Percentiles rank a stretch among this genome's conserved stretches.
Evolutionary conservation across 1,284 basidiomycete species (phyloP).

Genomic region (Cystobasidiaceae sp.): DNA sequence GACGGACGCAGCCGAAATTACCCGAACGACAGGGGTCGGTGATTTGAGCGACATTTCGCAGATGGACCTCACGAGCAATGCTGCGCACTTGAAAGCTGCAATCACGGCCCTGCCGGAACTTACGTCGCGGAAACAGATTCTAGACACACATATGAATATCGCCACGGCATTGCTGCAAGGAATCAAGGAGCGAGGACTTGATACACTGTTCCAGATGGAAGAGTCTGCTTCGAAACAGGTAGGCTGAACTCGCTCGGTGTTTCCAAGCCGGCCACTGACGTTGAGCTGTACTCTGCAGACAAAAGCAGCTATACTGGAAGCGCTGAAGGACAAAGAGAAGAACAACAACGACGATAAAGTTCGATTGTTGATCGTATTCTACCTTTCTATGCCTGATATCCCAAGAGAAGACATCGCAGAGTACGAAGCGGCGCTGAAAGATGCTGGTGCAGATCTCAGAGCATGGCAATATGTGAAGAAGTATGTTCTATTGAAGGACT

Average conservation of each 20-base stretch:
- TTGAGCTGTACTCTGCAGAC: conserved; percentile 51
- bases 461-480: conserved; percentile 91
- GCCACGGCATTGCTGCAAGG: conserved; percentile 92
- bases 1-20: conserved; percentile 93
- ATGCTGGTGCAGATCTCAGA: conserved; percentile 69
- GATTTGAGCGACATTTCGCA: conserved; percentile 93
- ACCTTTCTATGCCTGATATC: conserved; percentile 77
- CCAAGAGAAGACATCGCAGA: conserved; percentile 81
- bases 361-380: conserved; percentile 88
- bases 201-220: conserved; percentile 94
- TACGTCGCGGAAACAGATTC: conserved; percentile 88
- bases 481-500: conserved; percentile 41
- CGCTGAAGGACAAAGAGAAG: conserved; percentile 64
- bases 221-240: conserved; percentile 82
- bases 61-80: conserved; percentile 92
- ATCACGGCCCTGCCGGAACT: conserved; percentile 98
- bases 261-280: neutral
- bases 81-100: conserved; percentile 90
- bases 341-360: conserved; percentile 76
- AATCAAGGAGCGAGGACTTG: conserved; percentile 90
- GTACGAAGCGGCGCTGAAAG: conserved; percentile 77
- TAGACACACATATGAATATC: conserved; percentile 99
- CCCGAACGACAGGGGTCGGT: conserved; percentile 89
- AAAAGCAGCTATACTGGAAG: conserved; percentile 73
- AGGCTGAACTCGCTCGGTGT: neutral